Evolutionary conservation across 179 eudicot species (phyloP), one percentile per base, ranked within the genome.

Genomic region (Beta macrorhiza): DNA sequence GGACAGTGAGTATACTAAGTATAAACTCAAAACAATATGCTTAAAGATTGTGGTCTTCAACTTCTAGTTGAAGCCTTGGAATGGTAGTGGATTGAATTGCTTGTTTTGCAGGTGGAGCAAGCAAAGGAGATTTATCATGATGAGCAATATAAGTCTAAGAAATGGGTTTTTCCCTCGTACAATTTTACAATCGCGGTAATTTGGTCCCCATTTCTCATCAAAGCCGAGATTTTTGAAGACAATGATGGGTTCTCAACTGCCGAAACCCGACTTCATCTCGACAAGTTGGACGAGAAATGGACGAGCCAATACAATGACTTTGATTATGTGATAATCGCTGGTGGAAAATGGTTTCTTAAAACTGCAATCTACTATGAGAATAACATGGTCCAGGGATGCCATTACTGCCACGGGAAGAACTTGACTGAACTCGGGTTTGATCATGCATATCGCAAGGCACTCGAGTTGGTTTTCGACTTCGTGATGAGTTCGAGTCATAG

Each of bases 281-380:
- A 95, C 83, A 83, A 89, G 62, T 84, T 90, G 15, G 93, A 95
- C 42, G 51, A 84, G 5, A 76, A 78, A 32, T 93, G 98, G 99
- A 86, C 88, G 9, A 62, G 79, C 7, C 90, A 88, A 58, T 92
- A 86, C 84, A 61, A 79, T 6, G 64, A 86, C 29, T 92, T 90
- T 17, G 90, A 93, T 80, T 91, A 92, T 71, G 86, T 84, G 29
- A 53, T 88, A 59, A 89, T 93, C 11, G 89, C 91, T 1, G 97
- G 94, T 7, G 98, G 98, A 2, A 90, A 93, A 80, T 95, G 99
- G 99, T 92, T 86, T 63, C 90, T 93, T 67, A 93, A 90, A 78
- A 84, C 92, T 0, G 92, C 97, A 73, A 82, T 95, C 32, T 95
- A 92, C 84, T 84, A 89, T 32, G 97, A 92, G 75, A 91, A 93